Conservation (phyloP, 2,329 filamentous ascomycete species). For the Drechmeria coniospora region DNA sequence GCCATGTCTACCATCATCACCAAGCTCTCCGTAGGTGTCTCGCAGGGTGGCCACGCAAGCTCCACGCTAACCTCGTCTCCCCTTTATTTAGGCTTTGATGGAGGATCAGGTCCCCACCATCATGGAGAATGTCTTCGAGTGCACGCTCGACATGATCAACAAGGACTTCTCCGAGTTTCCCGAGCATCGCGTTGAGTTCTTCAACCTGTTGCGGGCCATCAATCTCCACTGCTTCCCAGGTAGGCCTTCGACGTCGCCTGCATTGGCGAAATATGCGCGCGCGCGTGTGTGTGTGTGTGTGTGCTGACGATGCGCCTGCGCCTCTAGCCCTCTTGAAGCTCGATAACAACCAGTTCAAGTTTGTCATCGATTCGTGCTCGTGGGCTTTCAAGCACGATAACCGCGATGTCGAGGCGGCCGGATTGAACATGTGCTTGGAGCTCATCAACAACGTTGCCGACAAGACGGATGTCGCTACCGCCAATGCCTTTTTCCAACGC, state of each 20-base stretch:
- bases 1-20: conserved; percentile 96
- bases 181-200: conserved; percentile 98
- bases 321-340: conserved; percentile 67
- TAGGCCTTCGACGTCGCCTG: no score
- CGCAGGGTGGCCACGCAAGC: neutral
- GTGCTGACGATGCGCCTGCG: no score
- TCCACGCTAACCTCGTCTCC: no score
- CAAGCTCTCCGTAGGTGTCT: conserved; percentile 75
- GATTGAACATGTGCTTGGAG: conserved; percentile 95
- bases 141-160: conserved; percentile 99
- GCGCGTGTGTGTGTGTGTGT: no score
- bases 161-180: conserved; percentile 99
- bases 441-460: conserved; percentile 96
- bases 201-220: conserved; percentile 89
- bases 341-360: conserved; percentile 95
- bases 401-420: conserved; percentile 88
- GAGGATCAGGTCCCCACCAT: conserved; percentile 95
- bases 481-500: conserved; percentile 92
- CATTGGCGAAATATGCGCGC: no score
- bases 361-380: conserved; percentile 97
- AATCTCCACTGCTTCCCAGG: conserved; percentile 93
- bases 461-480: conserved; percentile 69
- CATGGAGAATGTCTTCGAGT: conserved; percentile 98
- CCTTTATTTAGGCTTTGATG: conserved; percentile 62
- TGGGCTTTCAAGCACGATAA: conserved; percentile 99